Conservation (phyloP, 1,284 basidiomycete genomes). For the Cutaneotrichosporon mucoides region DNA sequence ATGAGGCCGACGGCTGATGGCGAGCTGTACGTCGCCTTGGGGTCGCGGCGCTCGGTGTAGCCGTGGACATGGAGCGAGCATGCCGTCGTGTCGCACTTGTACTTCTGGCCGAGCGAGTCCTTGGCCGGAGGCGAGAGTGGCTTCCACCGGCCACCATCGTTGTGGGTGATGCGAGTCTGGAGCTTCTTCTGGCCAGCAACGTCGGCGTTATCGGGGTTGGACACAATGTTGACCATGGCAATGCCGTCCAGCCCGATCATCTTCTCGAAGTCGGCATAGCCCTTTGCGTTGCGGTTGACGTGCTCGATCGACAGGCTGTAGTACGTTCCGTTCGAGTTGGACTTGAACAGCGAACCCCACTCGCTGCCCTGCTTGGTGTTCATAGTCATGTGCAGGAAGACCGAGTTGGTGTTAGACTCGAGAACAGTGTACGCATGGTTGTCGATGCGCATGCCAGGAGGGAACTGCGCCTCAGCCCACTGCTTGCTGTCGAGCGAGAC, state of each 20-base stretch:
- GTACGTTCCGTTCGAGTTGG: conserved; percentile 97
- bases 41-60: conserved; percentile 87
- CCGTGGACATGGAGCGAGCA: conserved; percentile 91
- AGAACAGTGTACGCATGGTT: conserved; percentile 63
- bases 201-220: conserved; percentile 65
- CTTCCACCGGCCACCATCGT: conserved; percentile 92
- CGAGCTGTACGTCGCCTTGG: conserved; percentile 84
- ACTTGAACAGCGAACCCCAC: conserved; percentile 89
- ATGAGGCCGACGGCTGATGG: conserved; percentile 88
- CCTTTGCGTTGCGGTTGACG: conserved; percentile 80
- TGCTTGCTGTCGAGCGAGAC: conserved; percentile 84
- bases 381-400: conserved; percentile 95
- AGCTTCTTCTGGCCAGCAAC: conserved; percentile 72
- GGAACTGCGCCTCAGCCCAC: conserved; percentile 84
- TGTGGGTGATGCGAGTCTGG: conserved; percentile 88
- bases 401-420: conserved; percentile 85
- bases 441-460: conserved; percentile 78
- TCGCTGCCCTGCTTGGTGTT: conserved; percentile 66
- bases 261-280: conserved; percentile 98
- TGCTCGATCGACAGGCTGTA: conserved; percentile 79
- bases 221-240: conserved; percentile 83
- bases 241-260: conserved; percentile 94
- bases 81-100: conserved; percentile 67
- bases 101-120: conserved; percentile 74
- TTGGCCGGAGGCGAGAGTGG: conserved; percentile 65